A percentile compares a stretch with the other conserved stretches of the same genome.
Conservation (phyloP, 2,329 filamentous ascomycete genomes). For the Albifimbria verrucaria region DNA sequence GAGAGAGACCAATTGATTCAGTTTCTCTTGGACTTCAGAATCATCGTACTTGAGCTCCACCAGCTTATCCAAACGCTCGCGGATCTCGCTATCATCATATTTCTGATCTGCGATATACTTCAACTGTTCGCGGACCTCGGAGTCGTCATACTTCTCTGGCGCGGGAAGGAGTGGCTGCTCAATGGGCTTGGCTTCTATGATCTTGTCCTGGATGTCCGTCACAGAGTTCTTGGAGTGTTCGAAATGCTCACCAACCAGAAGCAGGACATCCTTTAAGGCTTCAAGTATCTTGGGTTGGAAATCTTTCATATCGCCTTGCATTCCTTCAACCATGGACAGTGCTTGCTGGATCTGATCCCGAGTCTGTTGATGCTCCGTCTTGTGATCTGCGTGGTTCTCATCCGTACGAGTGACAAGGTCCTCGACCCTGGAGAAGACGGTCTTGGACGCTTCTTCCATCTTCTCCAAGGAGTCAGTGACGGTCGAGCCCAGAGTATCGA, state of each 20-base stretch:
- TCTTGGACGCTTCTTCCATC: conserved; percentile 82
- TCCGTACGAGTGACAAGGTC: conserved; percentile 74
- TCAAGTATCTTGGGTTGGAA: conserved; percentile 87
- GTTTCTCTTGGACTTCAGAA: conserved; percentile 34
- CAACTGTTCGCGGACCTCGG: conserved; percentile 46
- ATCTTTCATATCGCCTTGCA: conserved; percentile 77
- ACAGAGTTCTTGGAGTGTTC: conserved; percentile 75
- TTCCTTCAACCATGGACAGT: conserved; percentile 65
- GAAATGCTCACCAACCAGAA: conserved; percentile 80
- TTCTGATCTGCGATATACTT: conserved; percentile 33
- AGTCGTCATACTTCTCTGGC: conserved; percentile 60
- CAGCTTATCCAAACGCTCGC: conserved; percentile 25
- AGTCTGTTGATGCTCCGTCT: conserved; percentile 77
- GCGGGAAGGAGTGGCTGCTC: conserved; percentile 56
- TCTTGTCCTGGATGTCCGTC: conserved; percentile 53
- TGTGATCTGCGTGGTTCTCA: conserved; percentile 69
- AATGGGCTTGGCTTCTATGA: conserved; percentile 58
- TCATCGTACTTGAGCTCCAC: conserved; percentile 58
- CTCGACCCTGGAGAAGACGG: conserved; percentile 79
- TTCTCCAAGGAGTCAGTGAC: conserved; percentile 83
- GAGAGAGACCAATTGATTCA: conserved; percentile 52
- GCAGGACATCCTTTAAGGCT: conserved; percentile 79
- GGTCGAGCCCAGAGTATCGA: conserved; percentile 78
- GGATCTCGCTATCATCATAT: conserved; percentile 25
- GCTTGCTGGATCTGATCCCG: conserved; percentile 77